A percentile compares a stretch with the other conserved stretches of the same genome.
Evolutionary conservation across 805 yeast species (phyloP).

Genomic region (Teunomyces lycoperdinae): DNA sequence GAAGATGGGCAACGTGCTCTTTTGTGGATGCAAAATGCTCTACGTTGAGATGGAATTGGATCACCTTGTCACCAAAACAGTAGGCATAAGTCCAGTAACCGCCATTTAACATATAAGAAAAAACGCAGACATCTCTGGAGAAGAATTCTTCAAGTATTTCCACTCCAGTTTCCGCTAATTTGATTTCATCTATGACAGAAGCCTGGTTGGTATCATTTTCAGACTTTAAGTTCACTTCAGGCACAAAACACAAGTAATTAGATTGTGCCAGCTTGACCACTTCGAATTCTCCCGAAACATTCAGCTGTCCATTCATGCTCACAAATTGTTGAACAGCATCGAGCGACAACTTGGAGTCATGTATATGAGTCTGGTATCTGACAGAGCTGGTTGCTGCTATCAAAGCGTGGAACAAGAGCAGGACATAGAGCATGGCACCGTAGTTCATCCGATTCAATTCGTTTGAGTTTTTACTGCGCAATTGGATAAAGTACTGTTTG

Average conservation of each 20-base stretch:
- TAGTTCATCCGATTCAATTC: not conserved
- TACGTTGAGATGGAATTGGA: slow-evolving; percentile 45
- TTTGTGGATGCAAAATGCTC: slow-evolving; percentile 20
- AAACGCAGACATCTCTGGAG: slow-evolving; percentile 19
- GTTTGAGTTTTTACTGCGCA: too few relatives aligned
- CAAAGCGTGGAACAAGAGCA: not conserved
- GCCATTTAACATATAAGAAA: slow-evolving; percentile 23
- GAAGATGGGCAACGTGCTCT: slow-evolving; percentile 29
- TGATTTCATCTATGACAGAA: slow-evolving; percentile 5
- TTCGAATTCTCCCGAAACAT: not conserved
- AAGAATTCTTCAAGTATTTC: slow-evolving; percentile 15
- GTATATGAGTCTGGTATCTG: not conserved
- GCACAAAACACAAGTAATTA: slow-evolving; percentile 21
- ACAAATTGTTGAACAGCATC: not conserved
- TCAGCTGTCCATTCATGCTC: not conserved
- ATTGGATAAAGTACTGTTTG: too few relatives aligned
- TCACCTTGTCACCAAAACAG: slow-evolving; percentile 47
- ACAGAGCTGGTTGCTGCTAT: not conserved
- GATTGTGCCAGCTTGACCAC: not conserved
- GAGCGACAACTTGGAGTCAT: not conserved
- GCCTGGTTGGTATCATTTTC: not conserved
- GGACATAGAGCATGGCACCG: not conserved
- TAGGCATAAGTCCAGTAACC: slow-evolving; percentile 57
- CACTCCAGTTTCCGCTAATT: slow-evolving; percentile 17
- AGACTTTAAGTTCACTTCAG: slow-evolving; percentile 6